Conservation (phyloP, 106 monocot genomes). For the Dendrobium catenatum region DNA sequence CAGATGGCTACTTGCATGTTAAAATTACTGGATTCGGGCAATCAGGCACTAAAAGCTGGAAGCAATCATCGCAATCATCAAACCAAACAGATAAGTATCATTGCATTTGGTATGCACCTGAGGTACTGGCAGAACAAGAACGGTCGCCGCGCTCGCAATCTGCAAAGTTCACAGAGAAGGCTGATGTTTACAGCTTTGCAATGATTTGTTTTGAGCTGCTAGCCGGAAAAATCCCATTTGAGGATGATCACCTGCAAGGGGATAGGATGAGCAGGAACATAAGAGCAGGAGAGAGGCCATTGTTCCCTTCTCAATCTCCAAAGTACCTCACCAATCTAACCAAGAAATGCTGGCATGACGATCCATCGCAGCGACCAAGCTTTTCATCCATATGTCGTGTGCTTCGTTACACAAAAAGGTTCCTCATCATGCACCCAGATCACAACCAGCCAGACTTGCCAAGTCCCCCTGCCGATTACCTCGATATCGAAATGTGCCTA, state of each 20-base stretch:
- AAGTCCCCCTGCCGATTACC: constrained; percentile 41
- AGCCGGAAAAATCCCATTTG: constrained; percentile 33
- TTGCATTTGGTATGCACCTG: constrained; percentile 67
- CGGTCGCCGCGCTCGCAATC: neutral
- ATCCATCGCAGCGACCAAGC: constrained; percentile 54
- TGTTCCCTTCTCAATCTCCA: constrained; percentile 68
- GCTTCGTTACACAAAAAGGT: constrained; percentile 67
- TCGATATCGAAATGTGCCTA: constrained; percentile 52
- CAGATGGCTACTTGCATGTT: constrained; percentile 45
- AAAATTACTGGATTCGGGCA: constrained; percentile 32
- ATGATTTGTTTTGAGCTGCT: constrained; percentile 80
- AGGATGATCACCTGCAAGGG: constrained; percentile 78
- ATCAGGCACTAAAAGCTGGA: constrained; percentile 16
- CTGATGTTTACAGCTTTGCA: constrained; percentile 70
- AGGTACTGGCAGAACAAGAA: constrained; percentile 40
- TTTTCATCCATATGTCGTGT: constrained; percentile 22
- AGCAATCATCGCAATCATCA: neutral
- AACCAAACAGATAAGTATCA: constrained; percentile 1
- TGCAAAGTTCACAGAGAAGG: constrained; percentile 45
- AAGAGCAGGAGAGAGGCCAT: constrained; percentile 62
- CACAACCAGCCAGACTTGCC: constrained; percentile 30
- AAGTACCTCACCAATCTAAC: constrained; percentile 72
- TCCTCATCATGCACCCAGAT: constrained; percentile 57
- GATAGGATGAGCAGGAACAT: constrained; percentile 89
- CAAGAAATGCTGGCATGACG: constrained; percentile 75